phyloP scores from a whole-genome alignment of 1,284 basidiomycete species.

The Papiliotrema terrestris region DNA sequence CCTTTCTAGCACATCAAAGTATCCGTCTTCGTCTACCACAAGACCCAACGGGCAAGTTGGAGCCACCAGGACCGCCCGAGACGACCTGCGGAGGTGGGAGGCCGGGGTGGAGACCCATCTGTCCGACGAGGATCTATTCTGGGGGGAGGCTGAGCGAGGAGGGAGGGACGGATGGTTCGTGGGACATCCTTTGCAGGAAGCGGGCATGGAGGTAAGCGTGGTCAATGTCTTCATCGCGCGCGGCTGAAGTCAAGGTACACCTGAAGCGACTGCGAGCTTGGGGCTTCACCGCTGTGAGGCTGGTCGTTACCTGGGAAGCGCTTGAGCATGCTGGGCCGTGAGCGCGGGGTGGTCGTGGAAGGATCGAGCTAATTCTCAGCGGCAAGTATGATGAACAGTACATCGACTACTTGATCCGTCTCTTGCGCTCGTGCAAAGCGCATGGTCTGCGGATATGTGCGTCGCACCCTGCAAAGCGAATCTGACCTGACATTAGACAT shows the following conservation, averaged over 20 bases:
- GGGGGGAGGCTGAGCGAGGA: conserved; percentile 30
- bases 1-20: conserved; percentile 81
- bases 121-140: conserved; percentile 51
- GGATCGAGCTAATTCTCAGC: conserved; percentile 48
- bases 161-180: conserved; percentile 37
- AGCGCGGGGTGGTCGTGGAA: conserved; percentile 49
- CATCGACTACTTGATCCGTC: conserved; percentile 84
- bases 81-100: conserved; percentile 9
- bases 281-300: conserved; percentile 90
- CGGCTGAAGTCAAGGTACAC: conserved; percentile 61
- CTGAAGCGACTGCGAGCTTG: conserved; percentile 77
- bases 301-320: conserved; percentile 90
- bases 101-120: conserved; percentile 21
- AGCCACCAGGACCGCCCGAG: conserved; percentile 12
- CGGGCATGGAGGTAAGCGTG: conserved; percentile 28
- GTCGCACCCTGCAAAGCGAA: conserved; percentile 1
- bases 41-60: conserved; percentile 47
- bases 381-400: conserved; percentile 86
- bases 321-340: conserved; percentile 91
- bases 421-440: conserved; percentile 83
- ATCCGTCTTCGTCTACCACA: conserved; percentile 54
- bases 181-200: conserved; percentile 22
- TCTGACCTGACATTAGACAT: conserved; percentile 16
- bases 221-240: background rate
- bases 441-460: conserved; percentile 79